A percentile compares a stretch with the other conserved stretches of the same genome.
Evolutionary conservation across 2,329 filamentous ascomycete genomes (phyloP).

Genomic region (Acephala macrosclerotiorum): DNA sequence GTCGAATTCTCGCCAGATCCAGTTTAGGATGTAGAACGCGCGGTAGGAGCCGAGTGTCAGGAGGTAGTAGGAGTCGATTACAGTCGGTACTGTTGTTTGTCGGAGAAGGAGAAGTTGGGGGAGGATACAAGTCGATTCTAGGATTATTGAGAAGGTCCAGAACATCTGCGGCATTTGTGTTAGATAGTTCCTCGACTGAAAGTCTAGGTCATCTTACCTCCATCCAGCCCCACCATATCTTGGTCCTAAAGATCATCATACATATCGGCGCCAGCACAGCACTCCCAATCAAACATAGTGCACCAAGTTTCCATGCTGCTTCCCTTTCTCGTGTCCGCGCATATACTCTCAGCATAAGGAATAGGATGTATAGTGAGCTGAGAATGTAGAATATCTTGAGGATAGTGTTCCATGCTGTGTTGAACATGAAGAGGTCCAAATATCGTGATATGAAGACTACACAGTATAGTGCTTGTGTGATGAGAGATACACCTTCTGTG

Average conservation of each 20-base stretch:
- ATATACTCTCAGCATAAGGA: slow-evolving; percentile 85
- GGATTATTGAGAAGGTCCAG: slow-evolving; percentile 89
- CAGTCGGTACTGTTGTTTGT: slow-evolving; percentile 94
- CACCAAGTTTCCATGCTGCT: slow-evolving; percentile 90
- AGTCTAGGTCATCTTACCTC: slow-evolving; percentile 50
- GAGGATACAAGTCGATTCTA: slow-evolving; percentile 90
- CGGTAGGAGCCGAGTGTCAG: slow-evolving; percentile 87
- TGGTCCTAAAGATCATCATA: slow-evolving; percentile 70
- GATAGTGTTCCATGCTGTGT: slow-evolving; percentile 73
- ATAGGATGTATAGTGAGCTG: slow-evolving; percentile 86
- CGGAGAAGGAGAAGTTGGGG: slow-evolving; percentile 91
- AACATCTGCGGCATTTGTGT: slow-evolving; percentile 62
- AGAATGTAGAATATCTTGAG: slow-evolving; percentile 91
- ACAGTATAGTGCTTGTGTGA: slow-evolving; percentile 88
- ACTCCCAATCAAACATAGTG: slow-evolving; percentile 70
- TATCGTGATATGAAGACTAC: slow-evolving; percentile 88
- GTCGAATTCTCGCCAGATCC: slow-evolving; percentile 76
- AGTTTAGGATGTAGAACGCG: slow-evolving; percentile 89
- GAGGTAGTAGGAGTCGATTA: slow-evolving; percentile 97
- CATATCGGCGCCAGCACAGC: slow-evolving; percentile 74
- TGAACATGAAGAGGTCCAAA: slow-evolving; percentile 74
- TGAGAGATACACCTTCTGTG: slow-evolving; percentile 89
- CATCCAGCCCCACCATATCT: slow-evolving; percentile 55
- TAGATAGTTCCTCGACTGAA: slow-evolving; percentile 7
- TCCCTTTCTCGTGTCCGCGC: slow-evolving; percentile 90